A percentile compares a stretch with the other conserved stretches of the same genome.
Evolutionary conservation across 148 eudicot species (phyloP).

Genomic region (Heliamphora exappendiculata): DNA sequence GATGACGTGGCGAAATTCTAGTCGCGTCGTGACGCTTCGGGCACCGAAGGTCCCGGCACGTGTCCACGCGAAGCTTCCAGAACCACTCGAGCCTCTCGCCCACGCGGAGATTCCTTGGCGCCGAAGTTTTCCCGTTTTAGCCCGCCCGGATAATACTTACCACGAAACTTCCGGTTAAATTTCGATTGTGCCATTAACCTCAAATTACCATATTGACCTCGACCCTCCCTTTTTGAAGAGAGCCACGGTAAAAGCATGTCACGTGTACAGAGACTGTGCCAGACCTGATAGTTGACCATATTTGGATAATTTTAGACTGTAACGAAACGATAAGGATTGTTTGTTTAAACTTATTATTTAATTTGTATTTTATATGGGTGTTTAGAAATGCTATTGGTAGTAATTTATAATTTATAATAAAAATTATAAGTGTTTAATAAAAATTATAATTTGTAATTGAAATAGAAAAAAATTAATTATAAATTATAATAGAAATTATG

Average conservation of each 20-base stretch:
- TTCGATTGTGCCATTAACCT: neutral
- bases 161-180: neutral
- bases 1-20: slow-evolving; percentile 22
- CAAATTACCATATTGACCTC: neutral
- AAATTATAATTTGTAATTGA: neutral
- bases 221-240: too few relatives aligned
- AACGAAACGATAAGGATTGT: too few relatives aligned
- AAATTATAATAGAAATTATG: too few relatives aligned
- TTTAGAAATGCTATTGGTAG: neutral
- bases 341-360: neutral
- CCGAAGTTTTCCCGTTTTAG: neutral
- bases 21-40: neutral
- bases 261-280: neutral
- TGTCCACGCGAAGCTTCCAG: slow-evolving; percentile 15
- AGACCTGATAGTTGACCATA: neutral
- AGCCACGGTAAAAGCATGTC: neutral
- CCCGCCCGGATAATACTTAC: neutral
- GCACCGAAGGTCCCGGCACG: neutral
- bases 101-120: neutral
- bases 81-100: neutral
- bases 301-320: neutral
- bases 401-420: too few relatives aligned
- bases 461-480: too few relatives aligned
- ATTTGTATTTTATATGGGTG: neutral
- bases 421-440: too few relatives aligned